A percentile compares a stretch with the other conserved stretches of the same genome.
Conservation (phyloP, 202 grass and related monocot species). For the Musa balbisiana region DNA sequence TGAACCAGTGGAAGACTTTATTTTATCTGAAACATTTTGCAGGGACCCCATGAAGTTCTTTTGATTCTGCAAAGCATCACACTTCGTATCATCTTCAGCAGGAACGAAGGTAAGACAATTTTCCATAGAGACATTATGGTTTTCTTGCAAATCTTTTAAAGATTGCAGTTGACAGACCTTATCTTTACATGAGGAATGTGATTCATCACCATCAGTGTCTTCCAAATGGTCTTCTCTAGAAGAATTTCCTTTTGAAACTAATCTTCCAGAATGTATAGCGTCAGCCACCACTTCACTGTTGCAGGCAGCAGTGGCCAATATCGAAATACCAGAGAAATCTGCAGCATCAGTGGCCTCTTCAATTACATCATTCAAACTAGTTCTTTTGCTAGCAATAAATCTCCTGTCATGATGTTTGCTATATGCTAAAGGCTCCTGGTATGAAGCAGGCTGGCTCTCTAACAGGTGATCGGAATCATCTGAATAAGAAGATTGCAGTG, state of each 20-base stretch:
- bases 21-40: constrained; percentile 20
- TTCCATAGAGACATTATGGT: constrained; percentile 16
- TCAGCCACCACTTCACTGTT: constrained; percentile 41
- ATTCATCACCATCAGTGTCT: constrained; percentile 20
- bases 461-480: constrained; percentile 35
- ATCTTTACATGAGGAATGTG: constrained; percentile 28
- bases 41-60: constrained; percentile 26
- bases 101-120: constrained; percentile 23
- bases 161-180: constrained; percentile 26
- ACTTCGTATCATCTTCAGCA: constrained; percentile 28
- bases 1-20: constrained; percentile 27
- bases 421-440: constrained; percentile 30
- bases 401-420: constrained; percentile 33
- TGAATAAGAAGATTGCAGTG: constrained; percentile 34
- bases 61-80: constrained; percentile 24
- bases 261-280: constrained; percentile 24
- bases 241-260: constrained; percentile 27
- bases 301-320: constrained; percentile 88
- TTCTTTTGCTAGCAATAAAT: constrained; percentile 18
- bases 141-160: constrained; percentile 23
- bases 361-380: constrained; percentile 20
- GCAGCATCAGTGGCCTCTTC: constrained; percentile 26
- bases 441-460: constrained; percentile 22
- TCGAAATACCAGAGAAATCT: constrained; percentile 99
- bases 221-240: constrained; percentile 30